phyloP scores from a whole-genome alignment of 2,329 filamentous ascomycete genomes.

The Aspergillus neotritici region DNA sequence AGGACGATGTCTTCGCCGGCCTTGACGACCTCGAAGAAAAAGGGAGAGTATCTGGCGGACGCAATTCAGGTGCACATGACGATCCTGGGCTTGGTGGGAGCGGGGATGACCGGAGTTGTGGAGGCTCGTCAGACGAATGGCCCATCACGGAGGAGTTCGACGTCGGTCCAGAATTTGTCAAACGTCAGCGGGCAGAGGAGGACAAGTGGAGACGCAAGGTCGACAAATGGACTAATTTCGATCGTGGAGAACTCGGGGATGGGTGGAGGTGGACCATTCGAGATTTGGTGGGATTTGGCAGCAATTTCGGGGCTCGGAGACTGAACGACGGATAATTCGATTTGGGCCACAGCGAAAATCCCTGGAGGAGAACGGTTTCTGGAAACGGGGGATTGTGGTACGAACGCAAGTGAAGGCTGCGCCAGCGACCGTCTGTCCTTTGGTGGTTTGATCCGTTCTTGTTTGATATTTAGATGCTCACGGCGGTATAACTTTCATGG shows the following conservation, averaged over 20 bases:
- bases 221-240: slow-evolving; percentile 69
- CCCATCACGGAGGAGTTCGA: slow-evolving; percentile 95
- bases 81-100: slow-evolving; percentile 22
- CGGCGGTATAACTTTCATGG: no score
- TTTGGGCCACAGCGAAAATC: background rate
- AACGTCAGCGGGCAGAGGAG: slow-evolving; percentile 85
- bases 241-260: slow-evolving; percentile 42
- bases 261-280: slow-evolving; percentile 73
- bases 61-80: slow-evolving; percentile 22
- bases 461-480: background rate
- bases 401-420: no score
- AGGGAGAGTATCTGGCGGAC: slow-evolving; percentile 17
- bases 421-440: no score
- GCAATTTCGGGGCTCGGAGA: slow-evolving; percentile 10
- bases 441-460: no score
- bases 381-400: background rate
- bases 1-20: slow-evolving; percentile 90
- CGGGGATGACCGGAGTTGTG: slow-evolving; percentile 38
- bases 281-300: slow-evolving; percentile 37
- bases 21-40: slow-evolving; percentile 85
- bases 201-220: slow-evolving; percentile 85
- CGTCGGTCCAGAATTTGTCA: slow-evolving; percentile 88
- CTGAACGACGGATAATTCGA: slow-evolving; percentile 9
- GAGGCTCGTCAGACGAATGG: slow-evolving; percentile 61
- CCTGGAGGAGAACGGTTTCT: background rate